These are phyloP conservation scores for Epichloe coenophiala DNA, from an alignment of 2,329 filamentous ascomycete species.

Conservation along the genomic window DNA sequence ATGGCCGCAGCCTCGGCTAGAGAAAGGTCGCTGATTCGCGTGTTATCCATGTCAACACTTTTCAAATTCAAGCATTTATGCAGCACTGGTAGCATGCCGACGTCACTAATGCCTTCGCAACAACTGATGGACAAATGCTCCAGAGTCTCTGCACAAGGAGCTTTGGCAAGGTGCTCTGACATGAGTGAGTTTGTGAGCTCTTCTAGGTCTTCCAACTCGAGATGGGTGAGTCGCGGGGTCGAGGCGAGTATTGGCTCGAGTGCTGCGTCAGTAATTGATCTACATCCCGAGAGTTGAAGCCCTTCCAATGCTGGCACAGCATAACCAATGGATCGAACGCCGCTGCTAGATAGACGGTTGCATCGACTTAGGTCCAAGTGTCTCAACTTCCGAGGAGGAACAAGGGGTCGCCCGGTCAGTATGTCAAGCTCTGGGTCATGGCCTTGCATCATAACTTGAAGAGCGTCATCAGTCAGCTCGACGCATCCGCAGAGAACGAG, in stretches of 20 bases:
- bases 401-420: conserved; percentile 61
- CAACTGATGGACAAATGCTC: conserved; percentile 80
- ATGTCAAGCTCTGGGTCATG: conserved; percentile 65
- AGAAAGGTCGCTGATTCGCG: conserved; percentile 72
- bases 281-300: conserved; percentile 68
- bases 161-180: conserved; percentile 57
- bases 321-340: conserved; percentile 57
- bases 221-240: conserved; percentile 63
- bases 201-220: conserved; percentile 79
- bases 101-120: conserved; percentile 74
- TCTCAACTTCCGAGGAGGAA: conserved; percentile 63
- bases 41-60: conserved; percentile 84
- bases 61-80: conserved; percentile 57
- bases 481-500: conserved; percentile 69
- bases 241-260: conserved; percentile 62
- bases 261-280: conserved; percentile 57
- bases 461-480: conserved; percentile 60
- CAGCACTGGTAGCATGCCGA: conserved; percentile 70
- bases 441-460: conserved; percentile 65
- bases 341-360: conserved; percentile 54
- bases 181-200: conserved; percentile 64
- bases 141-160: conserved; percentile 58
- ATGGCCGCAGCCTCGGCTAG: conserved; percentile 75
- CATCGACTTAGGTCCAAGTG: conserved; percentile 81
- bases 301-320: conserved; percentile 71